Percentiles rank a stretch among this genome's conserved stretches.
phyloP scores from a whole-genome alignment of 1,284 basidiomycete genomes.

The Ceratobasidium theobromae region DNA sequence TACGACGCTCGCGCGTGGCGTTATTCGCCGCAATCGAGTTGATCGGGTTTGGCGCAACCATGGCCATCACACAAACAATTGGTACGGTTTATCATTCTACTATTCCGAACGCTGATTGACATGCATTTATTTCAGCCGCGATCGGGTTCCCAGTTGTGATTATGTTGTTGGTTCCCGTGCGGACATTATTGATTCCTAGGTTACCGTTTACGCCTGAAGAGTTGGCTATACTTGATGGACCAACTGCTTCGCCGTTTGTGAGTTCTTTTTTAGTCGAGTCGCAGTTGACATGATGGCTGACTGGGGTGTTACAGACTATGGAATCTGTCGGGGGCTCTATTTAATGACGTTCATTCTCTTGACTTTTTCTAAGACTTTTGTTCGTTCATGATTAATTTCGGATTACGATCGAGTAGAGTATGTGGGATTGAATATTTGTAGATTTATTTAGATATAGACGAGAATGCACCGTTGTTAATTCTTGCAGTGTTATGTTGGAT shows the following conservation, averaged over 20 bases:
- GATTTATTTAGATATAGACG: no score
- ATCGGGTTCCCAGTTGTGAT: constrained; percentile 94
- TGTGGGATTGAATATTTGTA: no score
- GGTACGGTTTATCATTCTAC: constrained; percentile 50
- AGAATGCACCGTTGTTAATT: no score
- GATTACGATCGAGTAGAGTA: no score
- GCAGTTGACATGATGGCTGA: neutral
- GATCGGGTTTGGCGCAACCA: constrained; percentile 83
- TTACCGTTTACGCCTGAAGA: constrained; percentile 81
- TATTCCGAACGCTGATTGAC: neutral
- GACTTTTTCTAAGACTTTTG: neutral
- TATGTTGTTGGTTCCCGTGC: constrained; percentile 80
- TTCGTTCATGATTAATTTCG: no score
- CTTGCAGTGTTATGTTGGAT: no score
- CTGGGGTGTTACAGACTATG: constrained; percentile 46
- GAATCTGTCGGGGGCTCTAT: constrained; percentile 50
- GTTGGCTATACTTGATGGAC: constrained; percentile 81
- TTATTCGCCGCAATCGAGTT: constrained; percentile 82
- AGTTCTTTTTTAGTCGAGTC: constrained; percentile 47
- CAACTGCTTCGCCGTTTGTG: constrained; percentile 81
- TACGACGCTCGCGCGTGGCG: constrained; percentile 75
- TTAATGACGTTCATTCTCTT: neutral
- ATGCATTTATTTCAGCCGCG: constrained; percentile 54
- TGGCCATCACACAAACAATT: constrained; percentile 90
- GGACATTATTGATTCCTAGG: constrained; percentile 71